These are phyloP conservation scores for Ambrosiella beaveri DNA, from an alignment of 2,329 filamentous ascomycete genomes.

Conservation along the genomic window DNA sequence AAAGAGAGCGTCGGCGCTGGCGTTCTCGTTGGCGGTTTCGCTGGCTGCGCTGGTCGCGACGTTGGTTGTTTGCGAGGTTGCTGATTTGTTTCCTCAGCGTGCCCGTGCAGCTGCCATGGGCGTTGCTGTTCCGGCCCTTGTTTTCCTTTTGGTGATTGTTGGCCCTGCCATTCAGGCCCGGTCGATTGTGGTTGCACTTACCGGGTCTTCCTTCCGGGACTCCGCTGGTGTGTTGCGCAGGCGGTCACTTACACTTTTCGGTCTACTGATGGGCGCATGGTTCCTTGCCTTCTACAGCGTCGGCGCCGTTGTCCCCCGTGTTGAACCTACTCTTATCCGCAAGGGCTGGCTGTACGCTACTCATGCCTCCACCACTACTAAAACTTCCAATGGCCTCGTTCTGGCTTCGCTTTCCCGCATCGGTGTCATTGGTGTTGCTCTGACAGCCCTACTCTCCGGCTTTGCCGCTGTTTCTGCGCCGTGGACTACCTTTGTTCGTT, in stretches of 20 bases:
- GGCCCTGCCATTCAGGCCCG: slow-evolving; percentile 69
- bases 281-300: slow-evolving; percentile 61
- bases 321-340: slow-evolving; percentile 14
- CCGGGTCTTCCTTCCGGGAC: slow-evolving; percentile 40
- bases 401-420: slow-evolving; percentile 49
- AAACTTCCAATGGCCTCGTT: slow-evolving; percentile 21
- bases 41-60: slow-evolving; percentile 63
- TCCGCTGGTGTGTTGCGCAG: slow-evolving; percentile 5
- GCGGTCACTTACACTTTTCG: slow-evolving; percentile 42
- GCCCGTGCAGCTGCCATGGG: slow-evolving; percentile 52
- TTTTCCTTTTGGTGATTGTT: slow-evolving; percentile 55
- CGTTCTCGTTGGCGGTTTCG: slow-evolving; percentile 62
- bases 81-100: slow-evolving; percentile 50
- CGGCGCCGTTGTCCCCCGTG: slow-evolving; percentile 41
- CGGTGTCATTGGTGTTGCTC: slow-evolving; percentile 66
- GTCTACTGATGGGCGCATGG: slow-evolving; percentile 48
- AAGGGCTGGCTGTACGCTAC: slow-evolving; percentile 8
- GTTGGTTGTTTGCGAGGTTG: slow-evolving; percentile 69
- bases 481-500: slow-evolving; percentile 58
- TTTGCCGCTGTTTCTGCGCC: slow-evolving; percentile 78
- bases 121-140: slow-evolving; percentile 50
- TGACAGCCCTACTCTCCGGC: slow-evolving; percentile 77
- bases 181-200: slow-evolving; percentile 33
- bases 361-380: slow-evolving; percentile 11
- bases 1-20: slow-evolving; percentile 37